phyloP scores from a whole-genome alignment of 164 flowering plant genomes.

The Sedum album region DNA sequence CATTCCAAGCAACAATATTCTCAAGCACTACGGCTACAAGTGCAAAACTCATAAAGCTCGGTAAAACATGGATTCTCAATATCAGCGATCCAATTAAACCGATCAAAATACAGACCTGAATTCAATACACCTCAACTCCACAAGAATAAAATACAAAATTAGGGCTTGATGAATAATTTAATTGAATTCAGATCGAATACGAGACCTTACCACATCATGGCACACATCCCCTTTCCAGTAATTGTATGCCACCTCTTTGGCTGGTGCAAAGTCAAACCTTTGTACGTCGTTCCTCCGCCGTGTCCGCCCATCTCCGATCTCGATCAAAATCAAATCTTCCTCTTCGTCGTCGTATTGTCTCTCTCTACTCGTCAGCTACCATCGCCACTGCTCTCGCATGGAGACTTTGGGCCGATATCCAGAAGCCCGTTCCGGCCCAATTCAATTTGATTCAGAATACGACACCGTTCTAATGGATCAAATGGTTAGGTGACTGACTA shows the following conservation, averaged over 20 bases:
- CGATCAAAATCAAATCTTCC: background rate
- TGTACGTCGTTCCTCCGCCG: slow-evolving; percentile 56
- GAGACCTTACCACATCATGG: slow-evolving; percentile 60
- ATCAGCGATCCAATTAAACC: background rate
- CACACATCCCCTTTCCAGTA: slow-evolving; percentile 85
- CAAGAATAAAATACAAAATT: background rate
- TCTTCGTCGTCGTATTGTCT: slow-evolving; percentile 1
- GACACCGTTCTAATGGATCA: too few species aligned
- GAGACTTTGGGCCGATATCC: too few species aligned
- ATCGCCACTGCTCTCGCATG: too few species aligned
- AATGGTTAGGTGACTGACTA: too few species aligned
- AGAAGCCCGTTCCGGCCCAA: too few species aligned
- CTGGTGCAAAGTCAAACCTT: slow-evolving; percentile 59
- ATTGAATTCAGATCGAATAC: too few species aligned
- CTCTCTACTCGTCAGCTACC: background rate
- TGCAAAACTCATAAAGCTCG: too few species aligned
- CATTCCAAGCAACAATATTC: too few species aligned
- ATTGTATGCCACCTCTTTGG: slow-evolving; percentile 82
- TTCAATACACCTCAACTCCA: too few species aligned
- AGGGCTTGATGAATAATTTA: background rate
- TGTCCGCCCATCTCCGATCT: slow-evolving; percentile 39
- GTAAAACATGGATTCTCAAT: too few species aligned
- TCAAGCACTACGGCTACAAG: too few species aligned
- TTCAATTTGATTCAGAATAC: too few species aligned
- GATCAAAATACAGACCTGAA: background rate